phyloP scores from a whole-genome alignment of 2,329 filamentous ascomycete species.

The Botryotinia calthae region DNA sequence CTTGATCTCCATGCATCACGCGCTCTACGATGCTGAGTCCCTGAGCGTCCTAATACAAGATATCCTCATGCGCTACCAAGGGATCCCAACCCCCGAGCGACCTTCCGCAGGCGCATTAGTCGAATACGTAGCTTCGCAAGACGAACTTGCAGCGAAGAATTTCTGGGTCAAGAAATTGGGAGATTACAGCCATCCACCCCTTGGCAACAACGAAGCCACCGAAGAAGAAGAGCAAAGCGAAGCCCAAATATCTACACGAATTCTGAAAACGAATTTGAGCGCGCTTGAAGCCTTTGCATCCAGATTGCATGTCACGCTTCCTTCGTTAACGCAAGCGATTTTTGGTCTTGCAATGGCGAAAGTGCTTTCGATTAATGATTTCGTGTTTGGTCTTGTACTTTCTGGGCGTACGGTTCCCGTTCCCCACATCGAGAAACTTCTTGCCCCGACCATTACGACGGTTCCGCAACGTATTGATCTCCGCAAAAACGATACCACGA shows the following conservation, averaged over 20 bases:
- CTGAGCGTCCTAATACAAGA: slow-evolving; percentile 4
- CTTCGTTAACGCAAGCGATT: slow-evolving; percentile 34
- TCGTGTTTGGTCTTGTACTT: slow-evolving; percentile 45
- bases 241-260: not conserved
- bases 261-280: not conserved
- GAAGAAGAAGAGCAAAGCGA: not conserved
- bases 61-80: not conserved
- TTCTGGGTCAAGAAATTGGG: slow-evolving; percentile 12
- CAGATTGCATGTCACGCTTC: slow-evolving; percentile 23
- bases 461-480: slow-evolving; percentile 41
- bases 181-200: not conserved
- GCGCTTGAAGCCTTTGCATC: slow-evolving; percentile 39
- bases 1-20: slow-evolving; percentile 39
- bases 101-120: not conserved
- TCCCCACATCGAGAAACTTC: slow-evolving; percentile 42
- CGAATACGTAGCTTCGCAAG: not conserved
- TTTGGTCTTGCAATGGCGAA: slow-evolving; percentile 43
- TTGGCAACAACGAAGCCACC: not conserved
- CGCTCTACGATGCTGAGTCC: slow-evolving; percentile 46
- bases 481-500: not conserved
- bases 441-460: slow-evolving; percentile 45
- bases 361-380: slow-evolving; percentile 41
- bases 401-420: slow-evolving; percentile 43
- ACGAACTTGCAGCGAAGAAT: not conserved
- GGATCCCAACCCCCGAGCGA: not conserved